phyloP scores from a whole-genome alignment of 202 grass and related monocot species.

The Schoenoplectus tabernaemontani region DNA sequence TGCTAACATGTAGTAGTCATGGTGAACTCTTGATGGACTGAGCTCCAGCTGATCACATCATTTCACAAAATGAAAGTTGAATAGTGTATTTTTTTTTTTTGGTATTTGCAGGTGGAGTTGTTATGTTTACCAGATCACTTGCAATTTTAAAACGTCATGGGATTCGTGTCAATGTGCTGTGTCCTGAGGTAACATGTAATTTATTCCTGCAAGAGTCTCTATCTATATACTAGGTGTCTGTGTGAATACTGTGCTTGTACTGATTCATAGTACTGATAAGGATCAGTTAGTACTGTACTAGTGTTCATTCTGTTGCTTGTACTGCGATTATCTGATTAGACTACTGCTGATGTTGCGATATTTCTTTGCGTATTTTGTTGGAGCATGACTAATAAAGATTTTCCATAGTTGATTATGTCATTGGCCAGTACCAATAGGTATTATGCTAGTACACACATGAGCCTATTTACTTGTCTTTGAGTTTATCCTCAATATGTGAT shows the following conservation, averaged over 20 bases:
- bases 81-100: background rate
- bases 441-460: background rate
- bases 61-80: background rate
- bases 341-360: background rate
- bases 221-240: background rate
- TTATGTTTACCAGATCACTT: conserved; percentile 94
- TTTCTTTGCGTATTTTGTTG: background rate
- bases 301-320: background rate
- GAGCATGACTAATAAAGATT: background rate
- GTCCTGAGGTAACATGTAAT: conserved; percentile 62
- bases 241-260: background rate
- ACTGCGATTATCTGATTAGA: background rate
- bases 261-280: too few relatives aligned
- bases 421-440: background rate
- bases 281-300: background rate
- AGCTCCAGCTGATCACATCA: conserved; percentile 5
- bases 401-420: background rate
- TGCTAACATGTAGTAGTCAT: background rate
- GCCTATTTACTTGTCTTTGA: background rate
- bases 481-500: background rate
- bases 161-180: conserved; percentile 87
- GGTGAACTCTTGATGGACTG: background rate
- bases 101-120: conserved; percentile 67
- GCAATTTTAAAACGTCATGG: conserved; percentile 58
- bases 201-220: background rate